phyloP scores from a whole-genome alignment of 1,284 basidiomycete species.

The Neolentinus lepideus region DNA sequence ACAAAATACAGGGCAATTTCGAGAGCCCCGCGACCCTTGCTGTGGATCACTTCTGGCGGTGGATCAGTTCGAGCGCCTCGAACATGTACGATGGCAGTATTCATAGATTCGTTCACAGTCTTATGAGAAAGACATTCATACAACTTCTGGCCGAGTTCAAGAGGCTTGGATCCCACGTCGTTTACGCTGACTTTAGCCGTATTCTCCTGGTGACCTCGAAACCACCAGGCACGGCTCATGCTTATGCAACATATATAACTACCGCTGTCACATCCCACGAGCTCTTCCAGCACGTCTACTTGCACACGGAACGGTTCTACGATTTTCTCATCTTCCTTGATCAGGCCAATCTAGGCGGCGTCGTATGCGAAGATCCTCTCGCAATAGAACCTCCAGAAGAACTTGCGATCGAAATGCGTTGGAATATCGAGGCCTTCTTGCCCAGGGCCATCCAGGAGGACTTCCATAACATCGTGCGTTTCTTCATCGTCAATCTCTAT shows the following conservation, averaged over 20 bases:
- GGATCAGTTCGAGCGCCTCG: slow-evolving; percentile 84
- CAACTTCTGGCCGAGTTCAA: slow-evolving; percentile 97
- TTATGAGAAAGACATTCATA: slow-evolving; percentile 98
- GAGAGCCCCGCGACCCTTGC: slow-evolving; percentile 59
- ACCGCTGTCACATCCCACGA: slow-evolving; percentile 93
- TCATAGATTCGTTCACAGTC: slow-evolving; percentile 88
- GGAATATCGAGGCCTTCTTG: slow-evolving; percentile 93
- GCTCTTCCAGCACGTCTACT: slow-evolving; percentile 89
- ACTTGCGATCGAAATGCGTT: slow-evolving; percentile 80
- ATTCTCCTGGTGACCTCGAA: slow-evolving; percentile 93
- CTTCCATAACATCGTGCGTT: slow-evolving; percentile 72
- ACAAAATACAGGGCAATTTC: slow-evolving; percentile 66
- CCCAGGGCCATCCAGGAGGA: slow-evolving; percentile 79
- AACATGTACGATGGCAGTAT: slow-evolving; percentile 92
- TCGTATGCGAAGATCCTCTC: slow-evolving; percentile 77
- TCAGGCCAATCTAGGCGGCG: slow-evolving; percentile 86
- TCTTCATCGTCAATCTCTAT: slow-evolving; percentile 86
- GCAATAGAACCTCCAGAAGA: slow-evolving; percentile 62
- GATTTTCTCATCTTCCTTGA: slow-evolving; percentile 98
- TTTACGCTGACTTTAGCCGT: slow-evolving; percentile 93
- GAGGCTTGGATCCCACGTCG: slow-evolving; percentile 87
- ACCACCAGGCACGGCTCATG: slow-evolving; percentile 91
- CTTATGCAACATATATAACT: slow-evolving; percentile 93
- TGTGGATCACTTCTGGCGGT: slow-evolving; percentile 96
- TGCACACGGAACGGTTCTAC: slow-evolving; percentile 88